phyloP scores from a whole-genome alignment of 2,329 filamentous ascomycete genomes.

The Karstenula rhodostoma region DNA sequence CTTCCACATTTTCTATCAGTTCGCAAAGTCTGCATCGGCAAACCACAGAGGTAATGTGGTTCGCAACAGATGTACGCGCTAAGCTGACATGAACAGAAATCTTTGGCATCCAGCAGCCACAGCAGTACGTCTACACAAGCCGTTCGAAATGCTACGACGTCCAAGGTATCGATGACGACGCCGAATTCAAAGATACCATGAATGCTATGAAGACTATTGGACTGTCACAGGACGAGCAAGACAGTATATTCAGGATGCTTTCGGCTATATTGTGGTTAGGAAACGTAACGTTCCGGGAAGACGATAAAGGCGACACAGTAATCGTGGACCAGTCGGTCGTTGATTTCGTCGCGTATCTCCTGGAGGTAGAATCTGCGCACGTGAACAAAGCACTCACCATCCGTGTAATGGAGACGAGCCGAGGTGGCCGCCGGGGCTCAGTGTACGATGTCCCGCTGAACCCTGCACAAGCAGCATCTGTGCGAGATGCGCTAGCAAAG shows the following conservation, averaged over 20 bases:
- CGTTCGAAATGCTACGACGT: slow-evolving; percentile 95
- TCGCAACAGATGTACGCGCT: neutral
- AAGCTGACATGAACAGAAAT: slow-evolving; percentile 59
- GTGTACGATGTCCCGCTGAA: slow-evolving; percentile 83
- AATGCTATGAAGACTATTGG: slow-evolving; percentile 97
- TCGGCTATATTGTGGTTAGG: slow-evolving; percentile 92
- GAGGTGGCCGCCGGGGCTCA: slow-evolving; percentile 71
- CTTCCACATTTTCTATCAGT: slow-evolving; percentile 99
- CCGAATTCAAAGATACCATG: slow-evolving; percentile 88
- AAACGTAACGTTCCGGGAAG: slow-evolving; percentile 90
- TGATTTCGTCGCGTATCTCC: slow-evolving; percentile 90
- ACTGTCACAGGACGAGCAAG: slow-evolving; percentile 85
- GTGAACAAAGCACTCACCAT: slow-evolving; percentile 89
- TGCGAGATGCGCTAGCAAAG: slow-evolving; percentile 90
- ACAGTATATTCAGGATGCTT: slow-evolving; percentile 96
- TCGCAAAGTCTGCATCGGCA: slow-evolving; percentile 91
- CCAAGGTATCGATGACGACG: slow-evolving; percentile 88
- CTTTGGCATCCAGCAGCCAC: slow-evolving; percentile 91
- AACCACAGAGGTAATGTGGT: slow-evolving; percentile 71
- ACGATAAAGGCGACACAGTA: slow-evolving; percentile 85
- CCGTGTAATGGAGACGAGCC: slow-evolving; percentile 78
- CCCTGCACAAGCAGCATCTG: slow-evolving; percentile 82
- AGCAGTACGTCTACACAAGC: slow-evolving; percentile 93
- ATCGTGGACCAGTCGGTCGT: slow-evolving; percentile 90
- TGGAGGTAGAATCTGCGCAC: slow-evolving; percentile 83